Evolutionary conservation across 2,329 filamentous ascomycete genomes (phyloP), one percentile per base, ranked within the genome.

Genomic region (Colletotrichum gigasporum): DNA sequence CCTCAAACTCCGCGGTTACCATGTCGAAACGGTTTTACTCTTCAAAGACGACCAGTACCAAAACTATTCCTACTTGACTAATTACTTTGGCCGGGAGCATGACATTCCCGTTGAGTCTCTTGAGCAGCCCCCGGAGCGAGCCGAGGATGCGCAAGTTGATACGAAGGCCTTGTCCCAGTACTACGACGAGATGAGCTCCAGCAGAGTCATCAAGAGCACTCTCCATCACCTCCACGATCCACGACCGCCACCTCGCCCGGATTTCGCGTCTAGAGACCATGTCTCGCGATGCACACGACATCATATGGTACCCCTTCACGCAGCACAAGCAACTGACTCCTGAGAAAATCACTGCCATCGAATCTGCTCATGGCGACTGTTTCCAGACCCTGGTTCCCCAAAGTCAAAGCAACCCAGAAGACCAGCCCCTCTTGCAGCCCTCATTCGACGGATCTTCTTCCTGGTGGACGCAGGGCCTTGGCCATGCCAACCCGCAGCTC

Each of bases 381-480:
- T 96, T 96, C 74, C 90, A 95, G 72, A 89, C 88, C 0, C 68
- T 72, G 2, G 65, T 66, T 20, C 64, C 69, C 1, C 2, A 18
- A 8, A 35, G 41, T 48, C 2, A 5, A 14, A 53, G 37, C 7
- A 37, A 47, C 14, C 6, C 41, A 14, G 1, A 22, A 9, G 24
- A 50, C 2, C 35, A 71, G 5, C 69, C 78, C 6, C 71, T 88
- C 3, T 76, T 93, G 0, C 83, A 83, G 45, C 85, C 91, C 1
- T 90, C 91, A 0, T 94, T 96, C 58, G 93, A 96, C 69, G 93
- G 90, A 2, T 96, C 92, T 0, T 92, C 92, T 1, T 95, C 92
- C 0, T 96, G 93, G 93, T 96, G 93, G 93, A 96, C 93, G 0
- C 93, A 96, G 76, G 93, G 93, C 2, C 83, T 96, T 0, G 93